A percentile compares a stretch with the other conserved stretches of the same genome.
Conservation (phyloP, 805 yeast genomes). For the Ascoidea rubescens region DNA sequence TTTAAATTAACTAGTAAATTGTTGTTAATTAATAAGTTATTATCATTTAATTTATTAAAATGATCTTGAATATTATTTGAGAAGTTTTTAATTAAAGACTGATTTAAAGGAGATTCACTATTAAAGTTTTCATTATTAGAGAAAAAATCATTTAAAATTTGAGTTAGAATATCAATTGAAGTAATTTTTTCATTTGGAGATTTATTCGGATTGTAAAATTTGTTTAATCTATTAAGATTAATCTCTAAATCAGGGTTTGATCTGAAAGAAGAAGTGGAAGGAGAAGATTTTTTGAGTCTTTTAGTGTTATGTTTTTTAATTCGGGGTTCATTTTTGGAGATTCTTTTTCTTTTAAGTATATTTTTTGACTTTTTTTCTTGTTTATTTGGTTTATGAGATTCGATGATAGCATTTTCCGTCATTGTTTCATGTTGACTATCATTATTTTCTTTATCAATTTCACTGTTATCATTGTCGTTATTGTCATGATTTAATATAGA, state of each 20-base stretch:
- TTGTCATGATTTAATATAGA: no score
- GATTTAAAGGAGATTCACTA: no score
- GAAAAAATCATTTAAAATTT: neutral
- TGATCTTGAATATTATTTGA: neutral
- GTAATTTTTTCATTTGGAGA: neutral
- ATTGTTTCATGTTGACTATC: no score
- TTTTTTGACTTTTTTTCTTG: neutral
- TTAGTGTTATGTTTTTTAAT: neutral
- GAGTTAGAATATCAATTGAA: neutral
- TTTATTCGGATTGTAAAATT: no score
- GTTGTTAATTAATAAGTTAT: no score
- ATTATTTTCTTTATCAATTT: no score
- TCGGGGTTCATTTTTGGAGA: neutral
- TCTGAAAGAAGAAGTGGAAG: no score
- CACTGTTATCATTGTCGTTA: no score
- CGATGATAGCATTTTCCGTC: no score
- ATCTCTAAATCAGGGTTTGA: neutral
- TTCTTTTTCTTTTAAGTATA: neutral
- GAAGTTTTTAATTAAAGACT: no score
- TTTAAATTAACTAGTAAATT: no score
- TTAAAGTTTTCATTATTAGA: neutral
- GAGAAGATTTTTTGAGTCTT: neutral
- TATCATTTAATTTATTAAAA: neutral
- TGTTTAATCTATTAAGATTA: neutral
- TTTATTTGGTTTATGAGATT: slow-evolving; percentile 2